Conservation (phyloP, 768 basidiomycete species). For the Podaxis sp. region DNA sequence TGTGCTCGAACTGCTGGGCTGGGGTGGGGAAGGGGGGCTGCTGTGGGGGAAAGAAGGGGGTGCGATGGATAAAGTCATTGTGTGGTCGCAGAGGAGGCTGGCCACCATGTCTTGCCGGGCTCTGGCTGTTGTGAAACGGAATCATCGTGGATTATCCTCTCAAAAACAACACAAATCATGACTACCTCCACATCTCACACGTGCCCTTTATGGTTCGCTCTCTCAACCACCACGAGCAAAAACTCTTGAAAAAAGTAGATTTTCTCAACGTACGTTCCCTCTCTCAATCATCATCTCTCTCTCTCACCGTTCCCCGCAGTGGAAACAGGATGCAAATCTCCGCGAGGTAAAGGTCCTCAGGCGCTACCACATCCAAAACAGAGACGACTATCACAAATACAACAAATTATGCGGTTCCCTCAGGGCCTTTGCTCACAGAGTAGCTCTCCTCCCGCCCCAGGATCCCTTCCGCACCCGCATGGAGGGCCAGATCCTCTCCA, state of each 20-base stretch:
- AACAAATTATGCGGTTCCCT: conserved; percentile 92
- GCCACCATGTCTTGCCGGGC: neutral
- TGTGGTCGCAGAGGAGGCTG: neutral
- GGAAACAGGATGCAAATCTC: conserved; percentile 92
- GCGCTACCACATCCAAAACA: conserved; percentile 90
- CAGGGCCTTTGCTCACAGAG: conserved; percentile 78
- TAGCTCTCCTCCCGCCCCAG: conserved; percentile 82
- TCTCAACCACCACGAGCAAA: conserved; percentile 87
- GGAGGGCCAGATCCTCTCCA: conserved; percentile 85
- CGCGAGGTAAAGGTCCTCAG: conserved; percentile 94
- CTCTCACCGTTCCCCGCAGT: conserved; percentile 41
- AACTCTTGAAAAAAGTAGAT: conserved; percentile 93
- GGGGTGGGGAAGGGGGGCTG: conserved; percentile 41
- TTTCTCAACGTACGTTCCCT: conserved; percentile 73
- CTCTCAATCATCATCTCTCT: neutral
- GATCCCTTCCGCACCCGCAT: conserved; percentile 85
- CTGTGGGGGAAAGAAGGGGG: conserved; percentile 25
- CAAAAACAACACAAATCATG: no score
- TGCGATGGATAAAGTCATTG: conserved; percentile 19
- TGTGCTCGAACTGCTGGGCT: conserved; percentile 59
- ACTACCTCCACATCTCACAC: neutral
- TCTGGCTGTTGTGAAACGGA: neutral
- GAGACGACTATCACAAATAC: conserved; percentile 96
- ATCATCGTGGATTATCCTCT: neutral
- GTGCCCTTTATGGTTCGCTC: neutral